Conservation (phyloP, 108 stramenopile species). For the Mayamaea pseudoterrestris region DNA sequence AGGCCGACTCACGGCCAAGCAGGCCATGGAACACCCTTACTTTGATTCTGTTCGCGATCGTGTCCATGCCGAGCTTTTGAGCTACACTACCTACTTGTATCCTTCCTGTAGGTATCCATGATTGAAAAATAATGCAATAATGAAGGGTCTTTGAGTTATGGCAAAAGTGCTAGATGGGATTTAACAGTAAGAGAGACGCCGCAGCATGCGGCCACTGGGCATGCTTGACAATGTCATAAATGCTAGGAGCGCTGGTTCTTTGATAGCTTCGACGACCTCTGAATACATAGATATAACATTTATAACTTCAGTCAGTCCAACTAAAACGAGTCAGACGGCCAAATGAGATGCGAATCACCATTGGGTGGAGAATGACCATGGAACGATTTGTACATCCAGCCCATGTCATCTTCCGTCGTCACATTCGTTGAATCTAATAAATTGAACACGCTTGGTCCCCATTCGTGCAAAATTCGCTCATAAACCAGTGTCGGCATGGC, state of each 20-base stretch:
- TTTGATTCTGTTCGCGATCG: constrained; percentile 70
- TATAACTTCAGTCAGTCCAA: not conserved
- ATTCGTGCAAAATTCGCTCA: constrained; percentile 8
- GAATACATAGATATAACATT: too few species aligned
- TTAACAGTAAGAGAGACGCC: too few species aligned
- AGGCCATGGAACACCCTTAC: constrained; percentile 73
- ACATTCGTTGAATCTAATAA: not conserved
- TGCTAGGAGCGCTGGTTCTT: not conserved
- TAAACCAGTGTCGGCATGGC: constrained; percentile 31
- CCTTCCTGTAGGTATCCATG: too few species aligned
- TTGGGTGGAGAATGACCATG: not conserved
- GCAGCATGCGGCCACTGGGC: too few species aligned
- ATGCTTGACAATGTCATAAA: not conserved
- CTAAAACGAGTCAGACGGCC: constrained; percentile 67
- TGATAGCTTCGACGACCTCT: not conserved
- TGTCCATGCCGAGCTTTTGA: constrained; percentile 9
- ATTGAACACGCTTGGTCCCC: not conserved
- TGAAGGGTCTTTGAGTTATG: too few species aligned
- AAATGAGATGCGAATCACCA: constrained; percentile 33
- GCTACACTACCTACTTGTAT: too few species aligned
- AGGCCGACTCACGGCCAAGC: constrained; percentile 61
- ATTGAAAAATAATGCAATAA: too few species aligned
- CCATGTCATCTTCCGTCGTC: constrained; percentile 30
- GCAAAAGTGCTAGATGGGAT: too few species aligned
- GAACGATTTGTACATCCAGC: constrained; percentile 49